Conservation (phyloP, 345 rosid genomes). For the Aquilaria sinensis region DNA sequence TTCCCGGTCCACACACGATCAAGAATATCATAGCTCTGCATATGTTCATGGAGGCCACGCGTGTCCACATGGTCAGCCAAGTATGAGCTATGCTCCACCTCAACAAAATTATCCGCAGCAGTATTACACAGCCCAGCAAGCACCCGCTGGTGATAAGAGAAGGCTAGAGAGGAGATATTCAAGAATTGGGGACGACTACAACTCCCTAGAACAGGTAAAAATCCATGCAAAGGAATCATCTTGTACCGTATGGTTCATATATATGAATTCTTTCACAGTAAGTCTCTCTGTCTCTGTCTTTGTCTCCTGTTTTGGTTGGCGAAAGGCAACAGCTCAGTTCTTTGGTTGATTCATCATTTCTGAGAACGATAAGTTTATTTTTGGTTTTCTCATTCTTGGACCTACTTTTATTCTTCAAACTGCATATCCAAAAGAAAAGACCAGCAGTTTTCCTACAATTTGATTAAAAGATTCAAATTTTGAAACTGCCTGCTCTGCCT, state of each 20-base stretch:
- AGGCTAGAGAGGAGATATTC: slow-evolving; percentile 19
- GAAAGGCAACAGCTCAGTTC: too few species aligned
- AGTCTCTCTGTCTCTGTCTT: too few species aligned
- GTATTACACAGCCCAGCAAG: slow-evolving; percentile 28
- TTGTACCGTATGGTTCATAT: too few species aligned
- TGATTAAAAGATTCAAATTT: not conserved
- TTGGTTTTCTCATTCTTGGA: too few species aligned
- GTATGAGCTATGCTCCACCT: slow-evolving; percentile 24
- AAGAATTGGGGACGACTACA: slow-evolving; percentile 30
- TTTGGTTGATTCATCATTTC: too few species aligned
- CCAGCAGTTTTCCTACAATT: not conserved
- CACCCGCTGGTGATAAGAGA: slow-evolving; percentile 18
- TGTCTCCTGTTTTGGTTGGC: too few species aligned
- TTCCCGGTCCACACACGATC: slow-evolving; percentile 16
- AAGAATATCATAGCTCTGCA: not conserved
- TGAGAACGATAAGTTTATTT: too few species aligned
- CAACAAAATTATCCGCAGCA: slow-evolving; percentile 23
- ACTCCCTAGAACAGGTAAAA: slow-evolving; percentile 31
- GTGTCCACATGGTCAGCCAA: slow-evolving; percentile 25
- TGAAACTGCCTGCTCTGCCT: not conserved
- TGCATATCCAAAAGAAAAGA: too few species aligned
- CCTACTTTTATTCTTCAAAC: too few species aligned
- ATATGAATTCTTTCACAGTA: too few species aligned
- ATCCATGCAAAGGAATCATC: not conserved
- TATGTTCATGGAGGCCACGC: slow-evolving; percentile 36